Conservation (phyloP, 768 basidiomycete genomes). For the Harrya chromipes region DNA sequence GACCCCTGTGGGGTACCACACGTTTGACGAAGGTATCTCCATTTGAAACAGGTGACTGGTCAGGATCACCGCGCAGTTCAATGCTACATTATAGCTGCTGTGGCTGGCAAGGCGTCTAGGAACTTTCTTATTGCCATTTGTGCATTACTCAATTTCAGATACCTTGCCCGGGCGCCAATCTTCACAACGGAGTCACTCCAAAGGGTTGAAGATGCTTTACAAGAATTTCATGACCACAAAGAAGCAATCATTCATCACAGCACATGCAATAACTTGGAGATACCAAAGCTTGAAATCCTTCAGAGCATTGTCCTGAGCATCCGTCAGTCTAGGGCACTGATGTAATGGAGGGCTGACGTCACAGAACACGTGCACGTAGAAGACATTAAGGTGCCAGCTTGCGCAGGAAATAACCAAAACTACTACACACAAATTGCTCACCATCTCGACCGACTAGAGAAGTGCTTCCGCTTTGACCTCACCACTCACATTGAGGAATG, state of each 20-base stretch:
- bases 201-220: slow-evolving; percentile 25
- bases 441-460: background rate
- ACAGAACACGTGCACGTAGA: background rate
- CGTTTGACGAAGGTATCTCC: too few relatives aligned
- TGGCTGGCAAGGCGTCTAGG: background rate
- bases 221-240: slow-evolving; percentile 37
- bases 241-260: slow-evolving; percentile 27
- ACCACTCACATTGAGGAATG: too few relatives aligned
- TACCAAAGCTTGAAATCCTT: background rate
- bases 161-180: too few relatives aligned
- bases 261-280: background rate
- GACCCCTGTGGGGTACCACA: too few relatives aligned
- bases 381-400: background rate
- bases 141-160: slow-evolving; percentile 9
- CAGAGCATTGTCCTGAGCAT: background rate
- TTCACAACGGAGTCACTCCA: slow-evolving; percentile 33
- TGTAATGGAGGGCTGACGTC: background rate
- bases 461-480: background rate
- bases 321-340: slow-evolving; percentile 8
- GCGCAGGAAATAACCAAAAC: background rate
- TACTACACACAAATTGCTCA: background rate
- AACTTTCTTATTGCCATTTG: slow-evolving; percentile 9
- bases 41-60: background rate
- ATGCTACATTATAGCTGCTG: slow-evolving; percentile 16
- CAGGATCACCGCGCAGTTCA: slow-evolving; percentile 13